Evolutionary conservation across 228 moss, liverwort and hornwort genomes (phyloP).

Genomic region (Sphagnum fallax): DNA sequence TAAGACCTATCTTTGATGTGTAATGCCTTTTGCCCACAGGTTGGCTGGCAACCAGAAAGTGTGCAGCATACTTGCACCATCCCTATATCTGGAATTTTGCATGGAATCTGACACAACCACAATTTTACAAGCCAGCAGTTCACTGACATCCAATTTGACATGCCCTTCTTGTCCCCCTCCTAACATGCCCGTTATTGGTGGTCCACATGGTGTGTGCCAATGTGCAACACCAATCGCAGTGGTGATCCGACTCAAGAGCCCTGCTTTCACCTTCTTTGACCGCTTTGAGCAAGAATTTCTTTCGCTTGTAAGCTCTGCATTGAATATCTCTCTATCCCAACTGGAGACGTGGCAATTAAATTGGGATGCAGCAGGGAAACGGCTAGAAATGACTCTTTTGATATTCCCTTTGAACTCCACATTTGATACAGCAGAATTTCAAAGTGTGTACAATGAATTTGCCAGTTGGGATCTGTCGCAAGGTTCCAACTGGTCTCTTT

Average conservation of each 20-base stretch:
- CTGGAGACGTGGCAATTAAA: constrained; percentile 21
- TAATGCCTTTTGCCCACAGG: not conserved
- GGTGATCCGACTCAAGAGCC: constrained; percentile 63
- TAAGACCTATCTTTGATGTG: no score
- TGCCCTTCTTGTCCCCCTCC: constrained; percentile 4
- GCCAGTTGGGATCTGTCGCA: constrained; percentile 44
- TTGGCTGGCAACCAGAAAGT: not conserved
- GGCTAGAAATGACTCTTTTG: constrained; percentile 35
- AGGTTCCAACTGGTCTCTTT: constrained; percentile 37
- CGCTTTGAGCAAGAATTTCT: constrained; percentile 18
- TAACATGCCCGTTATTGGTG: constrained; percentile 15
- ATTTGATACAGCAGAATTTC: constrained; percentile 11
- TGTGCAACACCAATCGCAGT: constrained; percentile 44
- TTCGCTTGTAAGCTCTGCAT: constrained; percentile 21
- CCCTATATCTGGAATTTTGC: constrained; percentile 4
- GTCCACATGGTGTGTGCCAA: constrained; percentile 14
- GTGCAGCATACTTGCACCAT: not conserved
- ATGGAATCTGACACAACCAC: constrained; percentile 4
- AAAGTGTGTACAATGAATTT: constrained; percentile 11
- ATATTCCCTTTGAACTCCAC: constrained; percentile 29
- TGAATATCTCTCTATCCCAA: constrained; percentile 22
- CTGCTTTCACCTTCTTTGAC: constrained; percentile 50
- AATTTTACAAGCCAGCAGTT: not conserved
- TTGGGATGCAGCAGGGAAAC: constrained; percentile 34
- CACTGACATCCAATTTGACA: not conserved